phyloP scores from a whole-genome alignment of 305 asterid species.

The Fraxinus albicans region DNA sequence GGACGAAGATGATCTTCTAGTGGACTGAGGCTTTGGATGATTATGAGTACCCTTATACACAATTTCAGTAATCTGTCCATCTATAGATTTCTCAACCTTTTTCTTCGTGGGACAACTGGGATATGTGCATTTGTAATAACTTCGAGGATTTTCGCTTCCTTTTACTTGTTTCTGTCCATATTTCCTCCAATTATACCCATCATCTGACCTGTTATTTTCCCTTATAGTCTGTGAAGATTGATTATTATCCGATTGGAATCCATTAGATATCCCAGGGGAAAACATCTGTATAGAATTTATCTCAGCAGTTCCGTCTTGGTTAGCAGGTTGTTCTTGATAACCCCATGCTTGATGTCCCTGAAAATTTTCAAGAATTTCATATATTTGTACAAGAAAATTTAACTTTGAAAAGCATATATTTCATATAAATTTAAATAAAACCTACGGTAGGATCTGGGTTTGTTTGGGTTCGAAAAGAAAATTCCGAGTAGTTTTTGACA shows the following conservation, averaged over 20 bases:
- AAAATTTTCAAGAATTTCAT: not conserved
- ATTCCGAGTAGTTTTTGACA: conserved; percentile 43
- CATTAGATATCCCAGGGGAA: conserved; percentile 34
- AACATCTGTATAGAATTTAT: conserved; percentile 28
- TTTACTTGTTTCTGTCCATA: conserved; percentile 85
- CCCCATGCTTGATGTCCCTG: conserved; percentile 49
- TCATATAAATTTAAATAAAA: not conserved
- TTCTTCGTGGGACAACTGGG: conserved; percentile 71
- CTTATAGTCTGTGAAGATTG: conserved; percentile 31
- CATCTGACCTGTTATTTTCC: conserved; percentile 43
- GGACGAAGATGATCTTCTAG: conserved; percentile 60
- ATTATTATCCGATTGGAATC: conserved; percentile 24
- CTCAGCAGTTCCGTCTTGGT: conserved; percentile 17
- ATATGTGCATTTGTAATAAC: conserved; percentile 73
- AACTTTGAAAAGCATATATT: not conserved
- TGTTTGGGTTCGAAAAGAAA: conserved; percentile 52
- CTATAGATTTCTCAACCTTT: conserved; percentile 57
- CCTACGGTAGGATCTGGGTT: conserved; percentile 19
- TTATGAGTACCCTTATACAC: conserved; percentile 68
- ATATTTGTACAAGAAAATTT: not conserved
- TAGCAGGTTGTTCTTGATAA: conserved; percentile 28
- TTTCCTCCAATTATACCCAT: conserved; percentile 84
- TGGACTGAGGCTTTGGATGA: conserved; percentile 74
- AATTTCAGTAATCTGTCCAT: conserved; percentile 68
- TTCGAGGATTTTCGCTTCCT: conserved; percentile 81